Evolutionary conservation across 2,329 filamentous ascomycete species (phyloP).

Genomic region (Fusarium sp.): DNA sequence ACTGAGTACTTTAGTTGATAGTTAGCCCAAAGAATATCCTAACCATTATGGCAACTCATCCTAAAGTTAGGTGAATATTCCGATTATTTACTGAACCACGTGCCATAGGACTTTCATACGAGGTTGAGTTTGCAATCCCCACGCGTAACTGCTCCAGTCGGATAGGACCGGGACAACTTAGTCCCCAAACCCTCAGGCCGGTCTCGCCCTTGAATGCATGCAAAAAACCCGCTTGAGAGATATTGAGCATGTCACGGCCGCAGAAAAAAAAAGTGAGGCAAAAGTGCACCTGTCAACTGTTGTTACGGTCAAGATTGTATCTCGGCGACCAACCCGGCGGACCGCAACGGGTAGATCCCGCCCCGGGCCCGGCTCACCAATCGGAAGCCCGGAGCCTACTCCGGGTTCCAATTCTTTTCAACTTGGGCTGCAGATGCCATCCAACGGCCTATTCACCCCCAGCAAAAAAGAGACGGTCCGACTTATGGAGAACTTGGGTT

Average conservation of each 20-base stretch:
- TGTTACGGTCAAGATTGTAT: conserved; percentile 6
- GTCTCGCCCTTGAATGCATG: conserved; percentile 15
- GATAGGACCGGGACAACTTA: conserved; percentile 17
- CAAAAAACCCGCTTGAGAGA: conserved; percentile 12
- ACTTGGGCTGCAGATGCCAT: conserved; percentile 18
- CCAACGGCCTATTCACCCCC: conserved; percentile 30
- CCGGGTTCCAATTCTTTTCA: conserved; percentile 27
- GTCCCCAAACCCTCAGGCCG: conserved; percentile 8
- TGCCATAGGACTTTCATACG: too few relatives aligned
- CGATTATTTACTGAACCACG: too few relatives aligned
- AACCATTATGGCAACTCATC: too few relatives aligned
- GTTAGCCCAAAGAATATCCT: neutral
- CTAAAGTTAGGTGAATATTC: too few relatives aligned
- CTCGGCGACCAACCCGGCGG: conserved; percentile 36
- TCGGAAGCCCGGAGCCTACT: conserved; percentile 24
- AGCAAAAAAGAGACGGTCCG: conserved; percentile 33
- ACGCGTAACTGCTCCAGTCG: conserved; percentile 10
- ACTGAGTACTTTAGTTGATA: too few relatives aligned
- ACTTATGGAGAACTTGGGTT: conserved; percentile 21
- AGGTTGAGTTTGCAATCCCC: neutral
- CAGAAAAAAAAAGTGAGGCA: conserved; percentile 13
- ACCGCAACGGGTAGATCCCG: conserved; percentile 43
- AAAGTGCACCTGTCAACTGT: conserved; percentile 3
- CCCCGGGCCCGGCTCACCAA: conserved; percentile 19
- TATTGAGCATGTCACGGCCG: conserved; percentile 12